phyloP scores from a whole-genome alignment of 306 rosid genomes.

The Citrullus amarus region DNA sequence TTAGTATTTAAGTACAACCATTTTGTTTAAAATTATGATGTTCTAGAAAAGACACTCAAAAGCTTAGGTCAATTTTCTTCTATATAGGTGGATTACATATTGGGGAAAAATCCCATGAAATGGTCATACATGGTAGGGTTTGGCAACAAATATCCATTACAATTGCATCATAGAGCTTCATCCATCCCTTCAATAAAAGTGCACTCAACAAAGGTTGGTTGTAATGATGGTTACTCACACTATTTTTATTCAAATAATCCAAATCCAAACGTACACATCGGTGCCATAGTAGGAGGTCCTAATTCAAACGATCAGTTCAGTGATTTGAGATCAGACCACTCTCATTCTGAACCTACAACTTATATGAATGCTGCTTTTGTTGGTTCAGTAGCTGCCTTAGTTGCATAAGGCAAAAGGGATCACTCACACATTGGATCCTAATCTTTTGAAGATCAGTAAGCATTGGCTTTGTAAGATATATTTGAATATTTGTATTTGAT shows the following conservation, averaged over 20 bases:
- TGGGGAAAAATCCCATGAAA: slow-evolving; percentile 64
- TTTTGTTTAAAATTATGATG: too few species aligned
- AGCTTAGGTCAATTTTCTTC: background rate
- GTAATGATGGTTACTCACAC: slow-evolving; percentile 39
- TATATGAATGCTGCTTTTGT: slow-evolving; percentile 75
- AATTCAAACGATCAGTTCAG: slow-evolving; percentile 45
- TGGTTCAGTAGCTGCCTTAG: slow-evolving; percentile 56
- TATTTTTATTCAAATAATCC: slow-evolving; percentile 38
- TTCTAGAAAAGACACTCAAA: background rate
- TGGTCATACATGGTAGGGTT: slow-evolving; percentile 78
- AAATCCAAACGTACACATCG: slow-evolving; percentile 64
- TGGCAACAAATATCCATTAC: slow-evolving; percentile 52
- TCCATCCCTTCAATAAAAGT: slow-evolving; percentile 53
- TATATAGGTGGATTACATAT: slow-evolving; percentile 63
- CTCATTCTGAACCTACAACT: slow-evolving; percentile 69
- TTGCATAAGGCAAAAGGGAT: background rate
- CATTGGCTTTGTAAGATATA: background rate
- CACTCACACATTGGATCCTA: too few species aligned
- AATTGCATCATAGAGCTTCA: slow-evolving; percentile 75
- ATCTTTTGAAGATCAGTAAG: background rate
- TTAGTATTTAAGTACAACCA: too few species aligned
- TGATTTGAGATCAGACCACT: slow-evolving; percentile 56
- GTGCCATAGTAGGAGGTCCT: slow-evolving; percentile 82
- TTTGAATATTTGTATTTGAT: background rate
- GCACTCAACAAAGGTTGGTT: slow-evolving; percentile 43